Percentiles rank a stretch among this genome's conserved stretches.
phyloP scores from a whole-genome alignment of 179 eudicot species.

The Silene coronaria region DNA sequence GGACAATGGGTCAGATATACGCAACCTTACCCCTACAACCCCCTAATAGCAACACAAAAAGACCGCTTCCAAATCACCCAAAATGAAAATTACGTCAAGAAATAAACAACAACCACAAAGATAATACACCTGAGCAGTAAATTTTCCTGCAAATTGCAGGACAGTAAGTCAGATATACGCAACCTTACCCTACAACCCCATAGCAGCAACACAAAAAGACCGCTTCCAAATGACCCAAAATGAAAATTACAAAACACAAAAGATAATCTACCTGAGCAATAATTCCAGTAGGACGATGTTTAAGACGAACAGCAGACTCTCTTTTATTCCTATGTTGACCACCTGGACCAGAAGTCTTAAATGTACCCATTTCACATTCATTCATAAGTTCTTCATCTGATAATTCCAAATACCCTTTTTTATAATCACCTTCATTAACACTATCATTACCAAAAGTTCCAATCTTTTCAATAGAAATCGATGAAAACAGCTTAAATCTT shows the following conservation, averaged over 20 bases:
- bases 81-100: too few species aligned
- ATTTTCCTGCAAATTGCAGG: not conserved
- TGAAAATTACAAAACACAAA: not conserved
- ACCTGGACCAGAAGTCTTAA: conserved; percentile 86
- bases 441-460: conserved; percentile 12
- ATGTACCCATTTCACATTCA: conserved; percentile 72
- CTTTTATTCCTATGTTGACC: conserved; percentile 98
- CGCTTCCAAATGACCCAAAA: not conserved
- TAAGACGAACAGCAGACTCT: conserved; percentile 85
- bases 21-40: too few species aligned
- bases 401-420: conserved; percentile 39
- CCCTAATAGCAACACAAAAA: not conserved
- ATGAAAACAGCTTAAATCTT: conserved; percentile 22
- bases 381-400: conserved; percentile 66
- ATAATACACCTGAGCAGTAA: not conserved
- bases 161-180: not conserved
- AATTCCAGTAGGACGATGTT: conserved; percentile 83
- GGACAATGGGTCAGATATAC: not conserved
- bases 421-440: not conserved
- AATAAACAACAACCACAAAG: too few species aligned
- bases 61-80: too few species aligned
- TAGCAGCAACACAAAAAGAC: not conserved
- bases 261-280: conserved; percentile 77
- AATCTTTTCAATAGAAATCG: conserved; percentile 17
- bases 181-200: not conserved